These are phyloP conservation scores for Singerocomus rubriflavus DNA, from an alignment of 1,284 basidiomycete genomes.

Conservation along the genomic window DNA sequence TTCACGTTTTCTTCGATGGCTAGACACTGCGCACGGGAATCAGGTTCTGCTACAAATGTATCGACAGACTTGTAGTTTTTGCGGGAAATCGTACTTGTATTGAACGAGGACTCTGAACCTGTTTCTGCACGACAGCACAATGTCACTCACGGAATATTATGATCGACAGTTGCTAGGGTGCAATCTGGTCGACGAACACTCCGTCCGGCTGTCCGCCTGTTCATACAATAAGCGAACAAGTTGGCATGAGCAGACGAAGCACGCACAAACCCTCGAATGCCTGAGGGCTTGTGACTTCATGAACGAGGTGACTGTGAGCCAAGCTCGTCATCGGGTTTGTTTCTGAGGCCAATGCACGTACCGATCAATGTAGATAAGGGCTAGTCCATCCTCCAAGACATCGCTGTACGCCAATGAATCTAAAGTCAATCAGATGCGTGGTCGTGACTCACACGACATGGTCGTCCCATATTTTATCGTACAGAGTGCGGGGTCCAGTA, in stretches of 20 bases:
- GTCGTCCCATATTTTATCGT: conserved; percentile 97
- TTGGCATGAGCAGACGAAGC: background rate
- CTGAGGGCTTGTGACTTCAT: conserved; percentile 96
- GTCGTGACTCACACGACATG: conserved; percentile 74
- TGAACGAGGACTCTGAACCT: conserved; percentile 9
- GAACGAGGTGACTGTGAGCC: conserved; percentile 77
- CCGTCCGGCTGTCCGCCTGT: conserved; percentile 75
- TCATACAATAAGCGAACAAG: conserved; percentile 14
- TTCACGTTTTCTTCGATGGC: conserved; percentile 95
- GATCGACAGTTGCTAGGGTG: conserved; percentile 92
- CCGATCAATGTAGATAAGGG: conserved; percentile 93
- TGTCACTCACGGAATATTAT: conserved; percentile 86
- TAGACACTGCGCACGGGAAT: conserved; percentile 88
- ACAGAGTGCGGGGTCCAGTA: conserved; percentile 74
- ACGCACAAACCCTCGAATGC: conserved; percentile 91
- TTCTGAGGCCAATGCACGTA: conserved; percentile 31
- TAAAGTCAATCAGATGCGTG: conserved; percentile 1
- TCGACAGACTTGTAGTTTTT: conserved; percentile 78
- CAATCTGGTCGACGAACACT: conserved; percentile 89
- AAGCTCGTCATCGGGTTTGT: background rate
- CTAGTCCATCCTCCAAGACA: conserved; percentile 77
- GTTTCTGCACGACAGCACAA: background rate
- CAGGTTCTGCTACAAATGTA: conserved; percentile 84
- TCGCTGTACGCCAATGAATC: conserved; percentile 45
- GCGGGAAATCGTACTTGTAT: conserved; percentile 75